Evolutionary conservation across 352 stramenopile species (phyloP).

Genomic region (Stramenopiles sp.): DNA sequence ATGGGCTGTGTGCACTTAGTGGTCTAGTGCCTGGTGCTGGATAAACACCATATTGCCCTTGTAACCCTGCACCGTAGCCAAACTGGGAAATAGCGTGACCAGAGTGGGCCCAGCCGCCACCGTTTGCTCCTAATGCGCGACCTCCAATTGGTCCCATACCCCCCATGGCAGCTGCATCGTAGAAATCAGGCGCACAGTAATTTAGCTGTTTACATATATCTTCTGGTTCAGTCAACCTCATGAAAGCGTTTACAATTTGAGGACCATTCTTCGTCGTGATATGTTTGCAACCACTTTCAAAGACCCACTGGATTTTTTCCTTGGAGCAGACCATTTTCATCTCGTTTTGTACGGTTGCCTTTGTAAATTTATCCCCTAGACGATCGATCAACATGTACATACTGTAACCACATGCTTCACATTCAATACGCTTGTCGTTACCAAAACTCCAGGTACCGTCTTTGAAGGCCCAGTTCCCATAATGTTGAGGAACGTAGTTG

Average conservation of each 20-base stretch:
- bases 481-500: neutral
- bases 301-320: conserved; percentile 9
- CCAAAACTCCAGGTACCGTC: conserved; percentile 7
- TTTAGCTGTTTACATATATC: conserved; percentile 12
- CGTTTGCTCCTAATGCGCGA: no score
- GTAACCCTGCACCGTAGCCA: no score
- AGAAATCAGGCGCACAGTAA: neutral
- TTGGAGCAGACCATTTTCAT: neutral
- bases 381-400: conserved; percentile 11
- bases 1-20: no score
- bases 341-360: neutral
- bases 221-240: neutral
- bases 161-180: neutral
- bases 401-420: neutral
- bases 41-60: no score
- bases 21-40: no score
- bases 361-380: conserved; percentile 1
- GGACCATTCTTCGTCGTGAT: conserved; percentile 2
- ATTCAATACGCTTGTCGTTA: conserved; percentile 13
- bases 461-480: neutral
- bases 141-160: no score
- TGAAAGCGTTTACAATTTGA: neutral
- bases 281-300: neutral
- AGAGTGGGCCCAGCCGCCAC: no score
- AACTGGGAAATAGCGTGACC: no score